Percentiles rank a stretch among this genome's conserved stretches.
These are phyloP conservation scores for Saposhnikovia divaricata DNA, from an alignment of 129 eudicot species.

Conservation along the genomic window DNA sequence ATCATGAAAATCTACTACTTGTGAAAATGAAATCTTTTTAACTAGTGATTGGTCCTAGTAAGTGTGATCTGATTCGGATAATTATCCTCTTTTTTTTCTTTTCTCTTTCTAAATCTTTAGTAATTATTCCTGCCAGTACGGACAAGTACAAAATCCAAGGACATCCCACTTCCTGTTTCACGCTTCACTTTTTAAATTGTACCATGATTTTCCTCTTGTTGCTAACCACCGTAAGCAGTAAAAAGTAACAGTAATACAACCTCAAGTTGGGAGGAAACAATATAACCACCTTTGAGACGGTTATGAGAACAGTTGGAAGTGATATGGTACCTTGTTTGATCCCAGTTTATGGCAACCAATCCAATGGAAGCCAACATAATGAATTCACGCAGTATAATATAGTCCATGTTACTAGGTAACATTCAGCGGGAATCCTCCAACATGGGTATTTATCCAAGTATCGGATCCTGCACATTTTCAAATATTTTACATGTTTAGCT, in stretches of 20 bases:
- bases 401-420: background rate
- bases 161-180: background rate
- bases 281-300: background rate
- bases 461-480: background rate
- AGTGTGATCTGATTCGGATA: slow-evolving; percentile 3
- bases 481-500: background rate
- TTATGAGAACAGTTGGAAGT: background rate
- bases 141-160: background rate
- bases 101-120: background rate
- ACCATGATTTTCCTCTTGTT: background rate
- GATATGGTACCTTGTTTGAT: background rate
- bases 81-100: background rate
- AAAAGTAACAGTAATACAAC: background rate
- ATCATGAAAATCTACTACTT: background rate
- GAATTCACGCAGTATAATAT: too few species aligned
- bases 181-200: background rate
- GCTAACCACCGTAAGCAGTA: background rate
- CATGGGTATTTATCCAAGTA: background rate
- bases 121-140: background rate
- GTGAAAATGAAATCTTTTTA: background rate
- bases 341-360: background rate
- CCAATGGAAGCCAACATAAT: background rate
- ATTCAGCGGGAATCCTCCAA: background rate
- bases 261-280: background rate
- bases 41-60: background rate